phyloP scores from a whole-genome alignment of 164 flowering plant species.

The Chimonanthus praecox region DNA sequence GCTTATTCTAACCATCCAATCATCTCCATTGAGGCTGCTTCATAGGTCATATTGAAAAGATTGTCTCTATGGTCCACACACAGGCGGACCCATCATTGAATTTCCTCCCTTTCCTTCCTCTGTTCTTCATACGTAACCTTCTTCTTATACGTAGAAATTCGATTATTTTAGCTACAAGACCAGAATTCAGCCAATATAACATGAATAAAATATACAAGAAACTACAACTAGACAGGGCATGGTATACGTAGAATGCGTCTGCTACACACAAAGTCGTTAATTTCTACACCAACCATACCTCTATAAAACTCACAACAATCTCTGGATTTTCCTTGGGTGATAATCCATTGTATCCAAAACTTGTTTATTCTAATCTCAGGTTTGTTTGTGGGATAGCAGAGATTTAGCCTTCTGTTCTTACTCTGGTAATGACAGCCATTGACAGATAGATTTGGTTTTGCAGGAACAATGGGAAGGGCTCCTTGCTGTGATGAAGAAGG shows the following conservation, averaged over 20 bases:
- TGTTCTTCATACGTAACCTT: not conserved
- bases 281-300: not conserved
- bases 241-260: not conserved
- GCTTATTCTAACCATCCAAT: too few relatives aligned
- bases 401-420: not conserved
- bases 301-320: not conserved
- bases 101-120: not conserved
- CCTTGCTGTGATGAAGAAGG: conserved; percentile 87
- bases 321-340: not conserved
- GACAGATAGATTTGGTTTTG: not conserved
- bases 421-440: not conserved
- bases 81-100: not conserved
- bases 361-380: not conserved
- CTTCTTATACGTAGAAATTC: not conserved
- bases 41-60: too few relatives aligned
- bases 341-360: not conserved
- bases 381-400: not conserved
- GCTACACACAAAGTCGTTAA: not conserved
- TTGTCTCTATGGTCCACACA: not conserved
- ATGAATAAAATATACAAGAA: too few relatives aligned
- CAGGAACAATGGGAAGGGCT: conserved; percentile 63
- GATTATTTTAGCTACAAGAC: too few relatives aligned
- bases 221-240: not conserved
- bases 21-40: too few relatives aligned
- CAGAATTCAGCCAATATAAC: too few relatives aligned